Percentiles rank a stretch among this genome's conserved stretches.
These are phyloP conservation scores for Yarrowia deformans DNA, from an alignment of 805 yeast species.

Conservation along the genomic window DNA sequence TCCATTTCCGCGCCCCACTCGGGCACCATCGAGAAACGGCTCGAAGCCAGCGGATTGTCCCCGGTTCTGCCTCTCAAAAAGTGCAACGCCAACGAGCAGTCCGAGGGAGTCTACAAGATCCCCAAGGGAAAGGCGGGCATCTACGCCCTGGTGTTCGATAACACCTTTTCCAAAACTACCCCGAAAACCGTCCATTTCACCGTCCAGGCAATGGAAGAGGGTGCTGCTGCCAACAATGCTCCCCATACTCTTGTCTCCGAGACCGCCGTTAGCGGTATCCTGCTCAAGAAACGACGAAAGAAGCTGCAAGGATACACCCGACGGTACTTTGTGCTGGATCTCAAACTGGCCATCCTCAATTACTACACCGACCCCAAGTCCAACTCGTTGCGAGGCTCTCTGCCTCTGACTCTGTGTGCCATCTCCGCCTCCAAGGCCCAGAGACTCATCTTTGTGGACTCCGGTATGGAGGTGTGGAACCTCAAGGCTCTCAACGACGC, in stretches of 20 bases:
- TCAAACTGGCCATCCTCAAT: conserved; percentile 80
- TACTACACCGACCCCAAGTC: conserved; percentile 77
- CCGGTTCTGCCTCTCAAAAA: conserved; percentile 63
- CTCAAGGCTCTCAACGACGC: conserved; percentile 69
- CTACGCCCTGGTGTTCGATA: conserved; percentile 90
- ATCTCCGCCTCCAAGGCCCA: conserved; percentile 76
- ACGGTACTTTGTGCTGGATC: conserved; percentile 83
- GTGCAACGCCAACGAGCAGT: conserved; percentile 65
- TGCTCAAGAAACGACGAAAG: conserved; percentile 82
- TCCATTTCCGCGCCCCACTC: conserved; percentile 38
- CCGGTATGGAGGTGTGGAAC: conserved; percentile 95
- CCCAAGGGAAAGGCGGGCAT: conserved; percentile 62
- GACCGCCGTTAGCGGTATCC: conserved; percentile 56
- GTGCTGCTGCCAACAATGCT: conserved; percentile 30
- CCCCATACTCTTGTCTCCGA: conserved; percentile 34
- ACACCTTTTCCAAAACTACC: conserved; percentile 84
- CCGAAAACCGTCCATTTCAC: conserved; percentile 81
- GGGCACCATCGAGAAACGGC: conserved; percentile 55
- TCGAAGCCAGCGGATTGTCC: conserved; percentile 61
- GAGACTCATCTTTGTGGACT: conserved; percentile 79
- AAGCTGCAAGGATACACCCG: conserved; percentile 85
- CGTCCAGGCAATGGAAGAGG: conserved; percentile 43
- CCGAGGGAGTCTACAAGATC: conserved; percentile 68
- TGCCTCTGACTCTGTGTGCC: conserved; percentile 84
- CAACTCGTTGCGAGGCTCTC: conserved; percentile 83